Conservation (phyloP, 129 eudicot genomes). For the Calendula officinalis region DNA sequence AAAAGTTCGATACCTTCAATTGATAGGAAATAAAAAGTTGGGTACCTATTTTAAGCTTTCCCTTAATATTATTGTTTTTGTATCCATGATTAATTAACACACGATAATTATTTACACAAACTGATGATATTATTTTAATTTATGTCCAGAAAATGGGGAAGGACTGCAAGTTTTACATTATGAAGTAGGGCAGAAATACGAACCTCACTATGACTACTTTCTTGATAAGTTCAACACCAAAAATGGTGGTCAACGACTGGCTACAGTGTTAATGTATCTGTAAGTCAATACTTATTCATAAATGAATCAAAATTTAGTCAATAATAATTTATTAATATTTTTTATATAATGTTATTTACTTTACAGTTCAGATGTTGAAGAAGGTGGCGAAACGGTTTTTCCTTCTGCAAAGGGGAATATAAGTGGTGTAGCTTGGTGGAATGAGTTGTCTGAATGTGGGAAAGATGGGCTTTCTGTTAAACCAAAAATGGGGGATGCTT, state of each 20-base stretch:
- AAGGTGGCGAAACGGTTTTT: slow-evolving; percentile 95
- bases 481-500: slow-evolving; percentile 89
- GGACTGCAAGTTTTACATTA: slow-evolving; percentile 89
- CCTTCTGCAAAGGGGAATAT: slow-evolving; percentile 78
- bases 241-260: slow-evolving; percentile 90
- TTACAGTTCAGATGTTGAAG: slow-evolving; percentile 90
- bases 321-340: not conserved
- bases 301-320: not conserved
- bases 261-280: slow-evolving; percentile 93
- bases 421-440: slow-evolving; percentile 71
- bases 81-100: too few species aligned
- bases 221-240: slow-evolving; percentile 63
- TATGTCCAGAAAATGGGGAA: slow-evolving; percentile 77
- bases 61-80: too few species aligned
- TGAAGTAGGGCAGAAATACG: slow-evolving; percentile 88
- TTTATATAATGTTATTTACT: not conserved
- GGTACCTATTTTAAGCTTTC: too few species aligned
- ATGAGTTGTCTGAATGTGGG: slow-evolving; percentile 75
- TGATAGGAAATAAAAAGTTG: too few species aligned
- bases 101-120: not conserved
- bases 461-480: slow-evolving; percentile 86
- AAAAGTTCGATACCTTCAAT: too few species aligned
- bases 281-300: slow-evolving; percentile 34
- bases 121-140: too few species aligned
- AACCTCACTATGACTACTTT: slow-evolving; percentile 90